Base-by-base conservation (phyloP, 495 filamentous ascomycete species). In the Trichocladium uniseriatum region DNA sequence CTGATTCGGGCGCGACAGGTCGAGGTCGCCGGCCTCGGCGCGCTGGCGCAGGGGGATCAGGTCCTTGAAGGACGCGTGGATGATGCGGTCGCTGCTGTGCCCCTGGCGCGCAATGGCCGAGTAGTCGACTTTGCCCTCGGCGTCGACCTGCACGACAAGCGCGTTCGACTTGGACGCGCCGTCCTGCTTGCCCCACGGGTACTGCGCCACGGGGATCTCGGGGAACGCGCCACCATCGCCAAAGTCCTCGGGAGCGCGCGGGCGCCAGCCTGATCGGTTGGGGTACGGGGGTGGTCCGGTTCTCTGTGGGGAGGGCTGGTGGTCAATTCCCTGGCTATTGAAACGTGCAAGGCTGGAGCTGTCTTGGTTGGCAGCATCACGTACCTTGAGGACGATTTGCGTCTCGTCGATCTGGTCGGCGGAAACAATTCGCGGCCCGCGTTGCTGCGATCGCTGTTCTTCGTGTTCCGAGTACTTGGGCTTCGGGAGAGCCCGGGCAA, bases 181-280 rank as follows among this genome's bases (percentile, higher is more conserved):
- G 29, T 58, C 66, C 15, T 90, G 91, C 48, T 85, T 79, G 31
- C 92, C 94, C 89, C 95, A 81, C 37, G 91, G 91, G 62, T 98
- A 98, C 58, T 98, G 92, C 21, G 91, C 92, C 39, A 97, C 79
- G 20, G 84, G 81, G 38, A 98, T 83, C 65, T 98, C 92, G 29
- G 92, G 89, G 67, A 97, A 98, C 41, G 91, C 89, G 58, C 92
- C 92, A 49, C 92, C 92, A 73, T 97, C 90, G 58, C 86, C 90
- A 69, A 87, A 97, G 68, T 97, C 94, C 66, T 96, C 90, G 52
- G 81, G 73, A 10, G 75, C 76, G 52, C 89, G 81, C 15, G 89
- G 89, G 51, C 90, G 82, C 89, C 89, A 95, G 78, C 84, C 82
- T 63, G 82, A 63, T 52, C 89, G 84, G 55, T 90, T 81, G 29